These are phyloP conservation scores for Aquilaria yunnanensis DNA, from an alignment of 345 rosid genomes.

Conservation along the genomic window DNA sequence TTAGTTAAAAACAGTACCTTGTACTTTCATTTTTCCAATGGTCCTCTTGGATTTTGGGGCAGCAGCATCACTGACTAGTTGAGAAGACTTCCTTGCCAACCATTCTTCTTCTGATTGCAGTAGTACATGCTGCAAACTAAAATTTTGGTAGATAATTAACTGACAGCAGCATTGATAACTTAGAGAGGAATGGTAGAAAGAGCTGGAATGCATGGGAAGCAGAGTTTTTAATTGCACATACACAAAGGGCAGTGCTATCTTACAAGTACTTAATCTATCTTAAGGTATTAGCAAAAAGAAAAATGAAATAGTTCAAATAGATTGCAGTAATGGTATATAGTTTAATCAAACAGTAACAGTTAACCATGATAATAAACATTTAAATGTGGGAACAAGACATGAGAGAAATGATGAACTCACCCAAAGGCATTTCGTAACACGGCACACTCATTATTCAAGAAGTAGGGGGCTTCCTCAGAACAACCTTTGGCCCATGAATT, in stretches of 20 bases:
- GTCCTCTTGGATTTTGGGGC: slow-evolving; percentile 68
- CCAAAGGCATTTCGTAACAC: slow-evolving; percentile 69
- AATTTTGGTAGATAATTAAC: slow-evolving; percentile 1
- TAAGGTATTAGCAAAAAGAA: too few relatives aligned
- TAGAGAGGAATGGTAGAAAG: neutral
- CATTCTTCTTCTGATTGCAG: slow-evolving; percentile 92
- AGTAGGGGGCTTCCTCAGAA: slow-evolving; percentile 63
- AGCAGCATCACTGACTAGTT: slow-evolving; percentile 50
- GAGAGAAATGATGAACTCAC: slow-evolving; percentile 29
- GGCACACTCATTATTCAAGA: slow-evolving; percentile 76
- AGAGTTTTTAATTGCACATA: neutral
- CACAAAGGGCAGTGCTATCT: neutral
- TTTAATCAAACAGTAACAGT: neutral
- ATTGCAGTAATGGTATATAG: neutral
- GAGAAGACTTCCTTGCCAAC: slow-evolving; percentile 52
- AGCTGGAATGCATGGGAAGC: neutral
- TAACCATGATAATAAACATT: neutral
- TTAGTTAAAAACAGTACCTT: slow-evolving; percentile 40
- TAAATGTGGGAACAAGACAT: neutral
- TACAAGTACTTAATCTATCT: too few relatives aligned
- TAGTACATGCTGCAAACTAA: slow-evolving; percentile 56
- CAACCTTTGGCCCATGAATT: slow-evolving; percentile 79
- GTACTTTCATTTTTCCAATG: slow-evolving; percentile 80
- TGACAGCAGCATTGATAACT: slow-evolving; percentile 1
- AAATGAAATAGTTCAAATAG: too few relatives aligned